Conservation (phyloP, 345 rosid species). For the Ceriops zippeliana region DNA sequence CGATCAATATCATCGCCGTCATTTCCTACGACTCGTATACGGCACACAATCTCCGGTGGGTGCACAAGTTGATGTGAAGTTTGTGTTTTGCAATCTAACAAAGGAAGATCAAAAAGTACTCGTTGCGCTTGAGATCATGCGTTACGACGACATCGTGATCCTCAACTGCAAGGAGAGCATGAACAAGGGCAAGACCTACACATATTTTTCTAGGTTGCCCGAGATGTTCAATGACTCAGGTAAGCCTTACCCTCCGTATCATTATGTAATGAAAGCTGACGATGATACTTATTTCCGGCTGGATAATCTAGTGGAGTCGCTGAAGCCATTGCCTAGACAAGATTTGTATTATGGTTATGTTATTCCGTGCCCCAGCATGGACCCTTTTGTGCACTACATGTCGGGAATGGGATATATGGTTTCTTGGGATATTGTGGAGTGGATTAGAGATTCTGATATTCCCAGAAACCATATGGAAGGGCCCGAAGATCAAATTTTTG, state of each 20-base stretch:
- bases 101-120: slow-evolving; percentile 80
- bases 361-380: slow-evolving; percentile 84
- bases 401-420: slow-evolving; percentile 72
- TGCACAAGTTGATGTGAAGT: slow-evolving; percentile 68
- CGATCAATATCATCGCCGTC: slow-evolving; percentile 66
- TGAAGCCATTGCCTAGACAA: slow-evolving; percentile 63
- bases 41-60: slow-evolving; percentile 48
- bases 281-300: slow-evolving; percentile 62
- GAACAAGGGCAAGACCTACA: slow-evolving; percentile 86
- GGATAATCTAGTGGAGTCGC: slow-evolving; percentile 44
- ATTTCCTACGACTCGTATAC: slow-evolving; percentile 65
- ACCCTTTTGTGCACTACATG: slow-evolving; percentile 87
- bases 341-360: slow-evolving; percentile 86
- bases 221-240: slow-evolving; percentile 42
- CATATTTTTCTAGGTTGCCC: slow-evolving; percentile 73
- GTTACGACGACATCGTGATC: slow-evolving; percentile 69
- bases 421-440: slow-evolving; percentile 83
- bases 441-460: slow-evolving; percentile 77
- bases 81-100: slow-evolving; percentile 83
- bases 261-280: slow-evolving; percentile 74
- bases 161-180: slow-evolving; percentile 77
- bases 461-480: slow-evolving; percentile 66
- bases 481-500: slow-evolving; percentile 69
- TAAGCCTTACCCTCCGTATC: slow-evolving; percentile 60
- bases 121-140: slow-evolving; percentile 88